Percentiles rank a stretch among this genome's conserved stretches.
These are phyloP conservation scores for Mortierella sp. DNA, from an alignment of 371 early-diverging fungal species.

Conservation along the genomic window DNA sequence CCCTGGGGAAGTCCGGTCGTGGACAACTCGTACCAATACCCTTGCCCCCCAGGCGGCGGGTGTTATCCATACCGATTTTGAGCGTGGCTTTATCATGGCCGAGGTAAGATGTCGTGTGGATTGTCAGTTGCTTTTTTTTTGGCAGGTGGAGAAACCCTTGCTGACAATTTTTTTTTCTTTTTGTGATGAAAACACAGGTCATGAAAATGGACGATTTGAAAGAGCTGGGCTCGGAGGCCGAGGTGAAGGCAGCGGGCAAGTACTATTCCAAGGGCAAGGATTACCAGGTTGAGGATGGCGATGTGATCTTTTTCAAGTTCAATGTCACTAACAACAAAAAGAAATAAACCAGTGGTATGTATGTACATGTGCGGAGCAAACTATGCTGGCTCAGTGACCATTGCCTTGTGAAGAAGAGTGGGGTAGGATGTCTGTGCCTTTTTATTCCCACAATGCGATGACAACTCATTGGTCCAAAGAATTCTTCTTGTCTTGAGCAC, in stretches of 20 bases:
- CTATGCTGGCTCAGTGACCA: too few species aligned
- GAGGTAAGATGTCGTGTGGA: slow-evolving; percentile 72
- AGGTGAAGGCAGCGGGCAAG: slow-evolving; percentile 96
- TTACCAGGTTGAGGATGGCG: slow-evolving; percentile 97
- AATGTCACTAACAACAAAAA: slow-evolving; percentile 69
- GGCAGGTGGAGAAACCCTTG: too few species aligned
- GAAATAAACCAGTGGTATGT: slow-evolving; percentile 11
- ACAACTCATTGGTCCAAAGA: too few species aligned
- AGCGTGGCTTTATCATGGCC: slow-evolving; percentile 97
- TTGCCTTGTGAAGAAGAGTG: too few species aligned
- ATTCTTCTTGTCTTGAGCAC: background rate
- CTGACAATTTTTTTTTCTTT: too few species aligned
- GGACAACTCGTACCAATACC: slow-evolving; percentile 93
- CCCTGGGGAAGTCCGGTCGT: slow-evolving; percentile 94
- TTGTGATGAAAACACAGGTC: slow-evolving; percentile 61
- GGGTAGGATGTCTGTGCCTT: background rate
- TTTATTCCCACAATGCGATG: background rate
- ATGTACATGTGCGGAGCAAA: too few species aligned
- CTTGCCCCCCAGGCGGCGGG: slow-evolving; percentile 98
- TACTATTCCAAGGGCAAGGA: slow-evolving; percentile 96
- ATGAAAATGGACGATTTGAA: slow-evolving; percentile 84
- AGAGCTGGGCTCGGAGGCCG: slow-evolving; percentile 82
- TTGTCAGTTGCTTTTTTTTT: slow-evolving; percentile 64
- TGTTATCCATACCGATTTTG: slow-evolving; percentile 97
- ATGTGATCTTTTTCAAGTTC: slow-evolving; percentile 86